Base-by-base conservation (phyloP, 495 filamentous ascomycete genomes). In the Neurospora sp. region DNA sequence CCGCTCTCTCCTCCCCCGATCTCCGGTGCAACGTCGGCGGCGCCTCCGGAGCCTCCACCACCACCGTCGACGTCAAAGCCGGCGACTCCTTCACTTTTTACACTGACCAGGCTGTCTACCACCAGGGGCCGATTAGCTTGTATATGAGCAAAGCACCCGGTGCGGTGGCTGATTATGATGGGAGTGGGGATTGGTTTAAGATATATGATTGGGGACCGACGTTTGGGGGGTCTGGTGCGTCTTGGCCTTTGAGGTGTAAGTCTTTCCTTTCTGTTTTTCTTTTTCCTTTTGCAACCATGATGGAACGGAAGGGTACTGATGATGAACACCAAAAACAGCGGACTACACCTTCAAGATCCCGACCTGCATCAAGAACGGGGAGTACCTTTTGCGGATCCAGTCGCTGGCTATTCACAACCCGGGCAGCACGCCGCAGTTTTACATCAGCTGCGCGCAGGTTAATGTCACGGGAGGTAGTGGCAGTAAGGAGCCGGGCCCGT, bases 321-420 rank as follows among this genome's bases (percentile, higher is more conserved):
- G n/a, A n/a, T n/a, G n/a, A n/a, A n/a, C n/a, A n/a, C 31, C 31
- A 35, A 35, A 35, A 35, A 35, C 4, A 35, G 31, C 77, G 71
- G 77, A 79, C 27, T 90, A 89, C 79, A 80, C 78, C 27, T 85
- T 82, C 80, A 86, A 81, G 59, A 86, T 91, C 73, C 88, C 88
- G 16, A 81, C 82, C 73, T 82, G 81, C 70, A 82, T 89, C 74
- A 81, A 85, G 1, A 80, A 78, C 68, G 89, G 89, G 70, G 86
- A 90, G 71, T 91, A 91, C 73, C 86, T 91, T 70, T 81, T 90
- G 69, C 85, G 89, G 4, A 86, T 87, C 70, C 88, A 90, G 77
- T 84, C 85, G 22, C 84, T 90, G n/a, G 88, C 83, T 47, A 86
- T 89, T 75, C 87, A 90, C 80, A 89, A 89, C 82, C 86, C 86